Percentiles rank a stretch among this genome's conserved stretches.
Conservation (phyloP, 495 filamentous ascomycete species). For the Talaromyces wortmannii region DNA sequence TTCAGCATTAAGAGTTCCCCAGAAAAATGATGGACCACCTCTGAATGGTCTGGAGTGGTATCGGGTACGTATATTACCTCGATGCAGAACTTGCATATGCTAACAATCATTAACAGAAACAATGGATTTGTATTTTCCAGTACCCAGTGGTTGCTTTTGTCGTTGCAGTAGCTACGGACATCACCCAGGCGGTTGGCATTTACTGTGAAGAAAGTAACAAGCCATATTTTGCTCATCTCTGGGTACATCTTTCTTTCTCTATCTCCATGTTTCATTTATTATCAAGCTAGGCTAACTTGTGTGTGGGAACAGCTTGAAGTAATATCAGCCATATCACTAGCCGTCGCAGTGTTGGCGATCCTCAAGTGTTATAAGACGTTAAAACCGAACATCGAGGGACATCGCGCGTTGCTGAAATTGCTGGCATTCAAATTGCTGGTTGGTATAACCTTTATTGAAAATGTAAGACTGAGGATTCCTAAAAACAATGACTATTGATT, state of each 20-base stretch:
- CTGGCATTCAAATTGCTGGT: constrained; percentile 25
- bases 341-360: constrained; percentile 13
- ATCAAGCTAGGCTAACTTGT: no score
- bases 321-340: constrained; percentile 14
- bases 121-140: constrained; percentile 20
- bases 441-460: constrained; percentile 20
- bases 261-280: no score
- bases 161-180: constrained; percentile 17
- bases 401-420: constrained; percentile 19
- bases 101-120: constrained; percentile 6
- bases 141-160: constrained; percentile 20
- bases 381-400: constrained; percentile 10
- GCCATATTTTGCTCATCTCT: constrained; percentile 25
- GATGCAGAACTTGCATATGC: no score
- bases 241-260: constrained; percentile 5
- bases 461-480: constrained; percentile 4
- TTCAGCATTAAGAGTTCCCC: background rate
- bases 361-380: constrained; percentile 17
- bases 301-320: constrained; percentile 11
- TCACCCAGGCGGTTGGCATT: constrained; percentile 18
- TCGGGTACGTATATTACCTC: background rate
- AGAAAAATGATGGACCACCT: background rate
- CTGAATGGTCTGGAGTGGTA: background rate
- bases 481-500: background rate
- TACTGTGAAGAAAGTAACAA: constrained; percentile 22